phyloP scores from a whole-genome alignment of 768 basidiomycete genomes.

The Podaxis sp. region DNA sequence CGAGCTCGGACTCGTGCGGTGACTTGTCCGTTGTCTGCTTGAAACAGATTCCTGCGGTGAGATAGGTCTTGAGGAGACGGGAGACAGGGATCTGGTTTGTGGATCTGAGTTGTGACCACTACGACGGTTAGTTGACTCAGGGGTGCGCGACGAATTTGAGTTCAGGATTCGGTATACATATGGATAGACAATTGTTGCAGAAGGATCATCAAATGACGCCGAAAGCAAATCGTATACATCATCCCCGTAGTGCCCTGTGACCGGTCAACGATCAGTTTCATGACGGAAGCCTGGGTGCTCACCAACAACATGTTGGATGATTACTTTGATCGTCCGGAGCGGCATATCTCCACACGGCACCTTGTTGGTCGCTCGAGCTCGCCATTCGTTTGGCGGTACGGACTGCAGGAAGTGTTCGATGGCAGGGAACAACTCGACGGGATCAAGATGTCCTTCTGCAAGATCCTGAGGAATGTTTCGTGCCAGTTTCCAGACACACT shows the following conservation, averaged over 20 bases:
- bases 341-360: slow-evolving; percentile 99
- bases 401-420: slow-evolving; percentile 93
- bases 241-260: slow-evolving; percentile 74
- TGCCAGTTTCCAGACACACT: slow-evolving; percentile 98
- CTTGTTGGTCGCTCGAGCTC: slow-evolving; percentile 83
- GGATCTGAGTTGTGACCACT: slow-evolving; percentile 31
- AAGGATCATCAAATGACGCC: slow-evolving; percentile 91
- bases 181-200: slow-evolving; percentile 94
- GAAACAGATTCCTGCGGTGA: slow-evolving; percentile 64
- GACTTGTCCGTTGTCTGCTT: slow-evolving; percentile 56
- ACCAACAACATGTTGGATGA: slow-evolving; percentile 97
- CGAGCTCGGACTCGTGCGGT: slow-evolving; percentile 62
- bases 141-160: slow-evolving; percentile 44
- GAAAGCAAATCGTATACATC: slow-evolving; percentile 90
- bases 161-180: slow-evolving; percentile 93
- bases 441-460: slow-evolving; percentile 71
- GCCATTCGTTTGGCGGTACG: slow-evolving; percentile 95
- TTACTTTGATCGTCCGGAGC: slow-evolving; percentile 93
- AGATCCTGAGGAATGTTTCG: slow-evolving; percentile 92
- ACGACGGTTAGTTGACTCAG: slow-evolving; percentile 32
- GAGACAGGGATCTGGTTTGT: slow-evolving; percentile 45
- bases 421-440: slow-evolving; percentile 84
- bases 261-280: slow-evolving; percentile 11
- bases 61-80: slow-evolving; percentile 62
- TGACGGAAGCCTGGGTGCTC: slow-evolving; percentile 28